Percentiles rank a stretch among this genome's conserved stretches.
These are phyloP conservation scores for Magnusiomyces fungicola DNA, from an alignment of 1,139 yeast genomes.

Conservation along the genomic window DNA sequence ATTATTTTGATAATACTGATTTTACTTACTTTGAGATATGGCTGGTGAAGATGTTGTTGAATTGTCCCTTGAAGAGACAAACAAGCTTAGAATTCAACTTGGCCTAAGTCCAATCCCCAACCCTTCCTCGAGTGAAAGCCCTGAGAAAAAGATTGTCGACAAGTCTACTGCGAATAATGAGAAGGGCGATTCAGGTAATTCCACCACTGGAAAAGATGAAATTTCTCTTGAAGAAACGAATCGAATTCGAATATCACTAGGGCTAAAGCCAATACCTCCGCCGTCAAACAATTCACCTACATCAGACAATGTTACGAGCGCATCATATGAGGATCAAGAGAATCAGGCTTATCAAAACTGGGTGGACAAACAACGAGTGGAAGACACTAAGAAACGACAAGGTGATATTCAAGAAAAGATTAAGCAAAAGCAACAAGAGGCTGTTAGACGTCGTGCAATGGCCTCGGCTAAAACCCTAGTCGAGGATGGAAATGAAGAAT, in stretches of 20 bases:
- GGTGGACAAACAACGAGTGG: slow-evolving; percentile 18
- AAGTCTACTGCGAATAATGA: neutral
- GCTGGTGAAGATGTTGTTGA: slow-evolving; percentile 10
- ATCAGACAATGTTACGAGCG: slow-evolving; percentile 1
- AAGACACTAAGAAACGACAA: slow-evolving; percentile 13
- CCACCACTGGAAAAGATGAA: slow-evolving; percentile 10
- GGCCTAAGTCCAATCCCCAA: slow-evolving; percentile 32
- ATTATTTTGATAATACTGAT: neutral
- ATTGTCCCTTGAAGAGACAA: slow-evolving; percentile 28
- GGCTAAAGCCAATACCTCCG: slow-evolving; percentile 32
- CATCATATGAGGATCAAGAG: slow-evolving; percentile 23
- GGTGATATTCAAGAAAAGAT: slow-evolving; percentile 18
- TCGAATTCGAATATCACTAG: slow-evolving; percentile 29
- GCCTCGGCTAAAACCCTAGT: slow-evolving; percentile 27
- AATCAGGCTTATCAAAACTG: slow-evolving; percentile 30
- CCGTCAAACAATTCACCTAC: neutral
- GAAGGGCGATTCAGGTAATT: neutral
- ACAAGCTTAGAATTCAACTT: slow-evolving; percentile 24
- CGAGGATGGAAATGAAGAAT: slow-evolving; percentile 21
- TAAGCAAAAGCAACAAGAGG: slow-evolving; percentile 19
- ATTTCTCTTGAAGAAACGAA: slow-evolving; percentile 35
- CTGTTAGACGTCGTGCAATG: slow-evolving; percentile 22
- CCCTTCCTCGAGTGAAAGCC: slow-evolving; percentile 1
- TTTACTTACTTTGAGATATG: slow-evolving; percentile 1
- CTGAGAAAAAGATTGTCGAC: neutral